Percentiles rank a stretch among this genome's conserved stretches.
phyloP scores from a whole-genome alignment of 768 basidiomycete species.

The Leucosporidium scottii region DNA sequence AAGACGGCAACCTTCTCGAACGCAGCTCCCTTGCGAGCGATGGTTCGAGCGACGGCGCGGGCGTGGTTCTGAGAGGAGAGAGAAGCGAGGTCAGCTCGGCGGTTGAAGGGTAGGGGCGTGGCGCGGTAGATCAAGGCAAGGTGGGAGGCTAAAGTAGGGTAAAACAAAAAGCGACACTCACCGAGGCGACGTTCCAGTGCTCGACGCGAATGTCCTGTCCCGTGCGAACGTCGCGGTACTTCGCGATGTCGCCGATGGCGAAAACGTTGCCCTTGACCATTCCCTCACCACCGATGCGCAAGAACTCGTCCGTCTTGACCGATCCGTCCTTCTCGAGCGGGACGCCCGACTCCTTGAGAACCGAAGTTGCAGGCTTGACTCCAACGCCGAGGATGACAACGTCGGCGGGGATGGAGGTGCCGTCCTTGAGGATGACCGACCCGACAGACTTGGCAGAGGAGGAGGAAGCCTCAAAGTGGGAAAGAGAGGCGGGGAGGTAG shows the following conservation, averaged over 20 bases:
- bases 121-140: too few relatives aligned
- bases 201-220: slow-evolving; percentile 62
- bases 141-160: too few relatives aligned
- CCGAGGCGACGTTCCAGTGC: slow-evolving; percentile 76
- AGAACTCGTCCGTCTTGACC: slow-evolving; percentile 65
- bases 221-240: slow-evolving; percentile 57
- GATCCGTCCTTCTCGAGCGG: slow-evolving; percentile 68
- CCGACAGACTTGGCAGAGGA: slow-evolving; percentile 53
- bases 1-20: slow-evolving; percentile 73
- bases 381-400: slow-evolving; percentile 80
- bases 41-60: slow-evolving; percentile 69
- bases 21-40: slow-evolving; percentile 55
- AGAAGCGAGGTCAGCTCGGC: not conserved
- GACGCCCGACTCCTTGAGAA: slow-evolving; percentile 61
- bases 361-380: slow-evolving; percentile 72
- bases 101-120: too few relatives aligned
- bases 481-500: slow-evolving; percentile 70
- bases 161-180: not conserved
- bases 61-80: slow-evolving; percentile 56
- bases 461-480: slow-evolving; percentile 44
- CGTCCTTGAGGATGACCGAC: slow-evolving; percentile 59
- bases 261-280: slow-evolving; percentile 53
- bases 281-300: slow-evolving; percentile 49
- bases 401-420: slow-evolving; percentile 61
- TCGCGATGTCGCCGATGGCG: slow-evolving; percentile 78